These are phyloP conservation scores for Atkinsonella texensis DNA, from an alignment of 2,329 filamentous ascomycete genomes.

Conservation along the genomic window DNA sequence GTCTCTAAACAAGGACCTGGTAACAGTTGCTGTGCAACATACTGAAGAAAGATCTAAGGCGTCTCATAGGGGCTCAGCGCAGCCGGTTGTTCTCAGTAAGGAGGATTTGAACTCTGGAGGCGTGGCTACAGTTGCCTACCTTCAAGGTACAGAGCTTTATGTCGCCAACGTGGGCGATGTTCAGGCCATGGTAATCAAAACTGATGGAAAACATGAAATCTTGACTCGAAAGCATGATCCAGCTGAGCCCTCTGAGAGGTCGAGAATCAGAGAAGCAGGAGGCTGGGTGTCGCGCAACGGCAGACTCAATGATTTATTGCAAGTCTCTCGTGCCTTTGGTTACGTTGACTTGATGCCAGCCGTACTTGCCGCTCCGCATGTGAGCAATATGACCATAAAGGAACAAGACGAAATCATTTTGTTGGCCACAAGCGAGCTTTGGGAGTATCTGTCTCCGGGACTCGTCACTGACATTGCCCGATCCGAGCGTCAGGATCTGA, in stretches of 20 bases:
- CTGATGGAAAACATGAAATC: conserved; percentile 70
- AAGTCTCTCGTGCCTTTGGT: conserved; percentile 89
- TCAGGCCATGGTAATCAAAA: conserved; percentile 88
- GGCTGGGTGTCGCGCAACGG: conserved; percentile 94
- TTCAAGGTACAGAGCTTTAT: conserved; percentile 81
- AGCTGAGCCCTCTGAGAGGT: conserved; percentile 69
- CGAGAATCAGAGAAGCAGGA: conserved; percentile 84
- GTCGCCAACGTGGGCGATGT: conserved; percentile 93
- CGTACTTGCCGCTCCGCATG: conserved; percentile 81
- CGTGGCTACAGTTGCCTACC: conserved; percentile 82
- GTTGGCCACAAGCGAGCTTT: conserved; percentile 82
- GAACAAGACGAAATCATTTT: conserved; percentile 91
- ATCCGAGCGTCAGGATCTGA: conserved; percentile 76
- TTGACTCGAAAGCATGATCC: conserved; percentile 90
- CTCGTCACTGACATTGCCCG: conserved; percentile 86
- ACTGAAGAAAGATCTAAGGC: conserved; percentile 59
- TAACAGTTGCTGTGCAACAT: conserved; percentile 69
- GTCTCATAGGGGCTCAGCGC: conserved; percentile 57
- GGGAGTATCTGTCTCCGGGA: conserved; percentile 86
- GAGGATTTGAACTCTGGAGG: conserved; percentile 85
- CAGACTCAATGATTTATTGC: conserved; percentile 79
- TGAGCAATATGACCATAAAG: conserved; percentile 64
- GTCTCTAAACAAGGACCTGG: conserved; percentile 84
- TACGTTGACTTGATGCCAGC: conserved; percentile 88
- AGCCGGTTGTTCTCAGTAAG: conserved; percentile 68